Percentiles rank a stretch among this genome's conserved stretches.
These are phyloP conservation scores for Pseudogymnoascus sp. DNA, from an alignment of 2,329 filamentous ascomycete genomes.

Conservation along the genomic window DNA sequence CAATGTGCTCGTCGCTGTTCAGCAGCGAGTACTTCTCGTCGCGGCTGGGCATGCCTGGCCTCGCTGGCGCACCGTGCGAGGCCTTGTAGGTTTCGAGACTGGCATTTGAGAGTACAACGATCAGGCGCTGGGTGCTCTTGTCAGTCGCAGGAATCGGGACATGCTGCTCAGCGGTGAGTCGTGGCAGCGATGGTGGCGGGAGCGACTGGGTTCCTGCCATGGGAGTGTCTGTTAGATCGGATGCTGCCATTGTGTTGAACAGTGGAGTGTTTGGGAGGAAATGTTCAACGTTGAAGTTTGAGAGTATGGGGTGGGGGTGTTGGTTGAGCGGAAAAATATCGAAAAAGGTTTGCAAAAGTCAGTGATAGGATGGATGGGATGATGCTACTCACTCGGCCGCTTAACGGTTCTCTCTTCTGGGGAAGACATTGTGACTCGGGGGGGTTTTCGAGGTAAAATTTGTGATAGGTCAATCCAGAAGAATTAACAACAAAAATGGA, in stretches of 20 bases:
- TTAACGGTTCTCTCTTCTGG: slow-evolving; percentile 24
- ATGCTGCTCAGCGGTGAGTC: slow-evolving; percentile 89
- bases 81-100: slow-evolving; percentile 97
- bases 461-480: not conserved
- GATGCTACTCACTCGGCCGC: slow-evolving; percentile 26
- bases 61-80: slow-evolving; percentile 59
- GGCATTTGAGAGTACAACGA: slow-evolving; percentile 94
- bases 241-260: slow-evolving; percentile 7
- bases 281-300: slow-evolving; percentile 10
- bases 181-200: slow-evolving; percentile 81
- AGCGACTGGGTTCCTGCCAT: slow-evolving; percentile 82
- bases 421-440: slow-evolving; percentile 20
- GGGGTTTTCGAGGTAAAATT: not conserved
- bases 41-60: slow-evolving; percentile 53
- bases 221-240: slow-evolving; percentile 12
- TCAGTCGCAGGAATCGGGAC: slow-evolving; percentile 75
- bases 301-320: not conserved
- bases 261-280: not conserved
- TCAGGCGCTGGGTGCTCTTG: slow-evolving; percentile 84
- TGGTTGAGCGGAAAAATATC: slow-evolving; percentile 5
- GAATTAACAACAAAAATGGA: not conserved
- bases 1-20: slow-evolving; percentile 98
- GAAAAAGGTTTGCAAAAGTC: not conserved
- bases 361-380: not conserved
- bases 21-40: slow-evolving; percentile 96